Evolutionary conservation across 768 basidiomycete genomes (phyloP).

Genomic region (Leccinum rimulosum): DNA sequence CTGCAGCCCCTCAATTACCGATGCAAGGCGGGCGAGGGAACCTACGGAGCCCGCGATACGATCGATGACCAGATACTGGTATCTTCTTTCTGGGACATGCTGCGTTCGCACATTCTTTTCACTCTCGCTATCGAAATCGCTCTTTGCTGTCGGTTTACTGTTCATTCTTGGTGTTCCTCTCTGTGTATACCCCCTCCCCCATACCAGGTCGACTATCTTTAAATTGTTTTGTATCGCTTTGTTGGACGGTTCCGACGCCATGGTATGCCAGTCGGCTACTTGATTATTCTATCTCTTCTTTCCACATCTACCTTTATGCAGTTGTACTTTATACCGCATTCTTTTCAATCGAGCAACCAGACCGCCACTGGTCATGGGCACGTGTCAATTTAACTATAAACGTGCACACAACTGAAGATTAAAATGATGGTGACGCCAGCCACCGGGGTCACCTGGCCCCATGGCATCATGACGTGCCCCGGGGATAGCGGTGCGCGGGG

Average conservation of each 20-base stretch:
- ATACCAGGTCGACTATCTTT: neutral
- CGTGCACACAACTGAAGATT: neutral
- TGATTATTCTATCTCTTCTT: neutral
- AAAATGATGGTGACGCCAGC: slow-evolving; percentile 14
- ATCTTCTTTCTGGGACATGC: slow-evolving; percentile 22
- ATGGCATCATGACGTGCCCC: neutral
- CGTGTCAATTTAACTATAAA: slow-evolving; percentile 1
- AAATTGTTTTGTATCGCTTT: neutral
- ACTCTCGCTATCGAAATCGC: slow-evolving; percentile 10
- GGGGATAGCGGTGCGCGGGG: neutral
- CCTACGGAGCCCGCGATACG: slow-evolving; percentile 15
- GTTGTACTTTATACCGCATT: slow-evolving; percentile 19
- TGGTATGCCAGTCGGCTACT: neutral
- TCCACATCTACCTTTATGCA: slow-evolving; percentile 7
- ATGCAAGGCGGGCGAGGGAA: slow-evolving; percentile 31
- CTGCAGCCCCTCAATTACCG: slow-evolving; percentile 26
- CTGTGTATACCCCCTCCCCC: slow-evolving; percentile 17
- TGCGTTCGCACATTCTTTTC: neutral
- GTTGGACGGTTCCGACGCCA: neutral
- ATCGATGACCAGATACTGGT: neutral
- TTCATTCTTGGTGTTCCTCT: slow-evolving; percentile 1
- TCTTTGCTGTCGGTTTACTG: neutral
- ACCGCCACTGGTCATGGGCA: neutral
- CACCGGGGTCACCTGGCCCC: neutral
- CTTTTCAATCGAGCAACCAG: neutral